Conservation (phyloP, 345 rosid genomes). For the Linum lewisii region DNA sequence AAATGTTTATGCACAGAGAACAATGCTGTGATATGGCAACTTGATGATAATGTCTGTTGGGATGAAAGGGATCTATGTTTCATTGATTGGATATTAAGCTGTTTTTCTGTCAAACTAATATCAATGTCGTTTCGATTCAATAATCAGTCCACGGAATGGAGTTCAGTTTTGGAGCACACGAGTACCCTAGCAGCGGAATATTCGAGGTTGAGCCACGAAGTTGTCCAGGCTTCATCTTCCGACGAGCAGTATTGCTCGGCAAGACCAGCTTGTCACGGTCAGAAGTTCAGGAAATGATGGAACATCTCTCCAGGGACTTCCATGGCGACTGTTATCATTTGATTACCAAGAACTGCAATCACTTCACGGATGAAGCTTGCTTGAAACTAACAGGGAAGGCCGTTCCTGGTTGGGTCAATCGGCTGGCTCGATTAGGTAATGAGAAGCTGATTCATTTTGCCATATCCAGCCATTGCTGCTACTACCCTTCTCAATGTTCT, state of each 20-base stretch:
- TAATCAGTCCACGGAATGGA: constrained; percentile 71
- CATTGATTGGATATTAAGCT: neutral
- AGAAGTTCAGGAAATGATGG: constrained; percentile 75
- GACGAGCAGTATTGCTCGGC: constrained; percentile 71
- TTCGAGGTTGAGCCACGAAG: constrained; percentile 87
- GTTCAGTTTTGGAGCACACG: constrained; percentile 92
- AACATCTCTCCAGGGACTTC: constrained; percentile 55
- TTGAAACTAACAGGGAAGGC: constrained; percentile 63
- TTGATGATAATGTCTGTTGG: neutral
- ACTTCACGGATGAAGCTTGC: constrained; percentile 79
- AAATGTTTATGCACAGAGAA: too few relatives aligned
- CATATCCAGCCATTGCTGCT: too few relatives aligned
- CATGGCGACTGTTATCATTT: constrained; percentile 88
- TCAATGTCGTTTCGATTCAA: constrained; percentile 1
- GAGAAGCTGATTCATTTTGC: too few relatives aligned
- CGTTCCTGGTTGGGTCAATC: constrained; percentile 93
- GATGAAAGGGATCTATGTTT: neutral
- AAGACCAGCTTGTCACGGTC: constrained; percentile 53
- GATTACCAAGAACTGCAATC: constrained; percentile 98
- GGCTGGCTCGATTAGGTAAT: constrained; percentile 79
- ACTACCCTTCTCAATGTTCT: too few relatives aligned
- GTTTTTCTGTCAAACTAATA: neutral
- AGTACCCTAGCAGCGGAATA: constrained; percentile 70
- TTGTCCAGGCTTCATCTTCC: constrained; percentile 88
- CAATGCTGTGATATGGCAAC: too few relatives aligned